Base-by-base conservation (phyloP, 495 filamentous ascomycete genomes). In the Tuber indicum region DNA sequence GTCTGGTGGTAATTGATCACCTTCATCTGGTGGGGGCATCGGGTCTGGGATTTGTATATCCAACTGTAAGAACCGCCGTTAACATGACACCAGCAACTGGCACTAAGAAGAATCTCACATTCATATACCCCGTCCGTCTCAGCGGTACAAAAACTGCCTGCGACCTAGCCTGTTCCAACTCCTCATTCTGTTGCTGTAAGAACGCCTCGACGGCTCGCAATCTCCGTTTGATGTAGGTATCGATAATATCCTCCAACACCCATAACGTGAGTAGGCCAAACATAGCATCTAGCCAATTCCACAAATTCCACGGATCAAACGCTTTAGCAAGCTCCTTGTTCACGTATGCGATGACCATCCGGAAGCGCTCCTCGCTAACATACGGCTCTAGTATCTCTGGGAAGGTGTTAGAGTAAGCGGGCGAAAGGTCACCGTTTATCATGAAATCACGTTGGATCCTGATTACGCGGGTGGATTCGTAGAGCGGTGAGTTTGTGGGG, bases 361-460 rank as follows among this genome's bases (percentile, higher is more conserved):
- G 89, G 82, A 97, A 98, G 80, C 93, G 92, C 75, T 90, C 88
- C 79, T 96, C 93, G 26, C 91, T 89, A 7, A 96, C 84, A 7
- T 92, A 89, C 3, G 94, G 93, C 77, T 97, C 93, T 19, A 99
- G 86, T 75, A 98, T 96, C 79, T 98, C 96, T 0, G 96, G 96
- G 79, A 98, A 99, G 1, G 97, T 88, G 78, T 97, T 97, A 0
- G 92, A 92, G 58, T 83, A 83, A 16, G 82, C 82, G 26, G 96
- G 96, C 12, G 94, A 94, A n/a, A 97, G 86, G 84, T 99, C 96
- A 8, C 94, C 96, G 66, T 89, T 88, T 36, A 92, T 83, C 87
- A 98, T 91, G 92, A 94, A 99, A 84, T 98, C 96, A 41, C 96
- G 88, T 41, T 89, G 88, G 73, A 99, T 91, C 2, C 96, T 91